phyloP scores from a whole-genome alignment of 331 rosid genomes.

The Telfairia occidentalis region DNA sequence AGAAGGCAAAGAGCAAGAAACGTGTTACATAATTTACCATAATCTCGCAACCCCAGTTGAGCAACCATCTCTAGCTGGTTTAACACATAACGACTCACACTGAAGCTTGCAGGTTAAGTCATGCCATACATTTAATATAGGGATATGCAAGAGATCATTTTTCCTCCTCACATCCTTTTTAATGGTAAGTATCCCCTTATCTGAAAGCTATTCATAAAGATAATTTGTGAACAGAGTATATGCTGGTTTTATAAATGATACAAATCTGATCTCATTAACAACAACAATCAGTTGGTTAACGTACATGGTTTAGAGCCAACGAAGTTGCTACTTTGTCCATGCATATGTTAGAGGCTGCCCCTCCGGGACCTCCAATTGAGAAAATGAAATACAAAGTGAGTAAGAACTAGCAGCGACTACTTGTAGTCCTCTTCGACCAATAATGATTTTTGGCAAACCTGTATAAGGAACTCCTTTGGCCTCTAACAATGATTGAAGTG shows the following conservation, averaged over 20 bases:
- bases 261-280: neutral
- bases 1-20: slow-evolving; percentile 5
- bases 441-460: slow-evolving; percentile 34
- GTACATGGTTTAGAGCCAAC: slow-evolving; percentile 61
- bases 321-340: slow-evolving; percentile 96
- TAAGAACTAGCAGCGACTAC: slow-evolving; percentile 8
- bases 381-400: slow-evolving; percentile 5
- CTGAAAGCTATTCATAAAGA: slow-evolving; percentile 42
- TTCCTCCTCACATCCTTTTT: slow-evolving; percentile 48
- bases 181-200: slow-evolving; percentile 71
- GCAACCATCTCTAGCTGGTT: slow-evolving; percentile 95
- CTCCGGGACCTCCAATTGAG: slow-evolving; percentile 68
- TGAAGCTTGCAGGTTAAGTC: slow-evolving; percentile 59
- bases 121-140: slow-evolving; percentile 48
- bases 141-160: slow-evolving; percentile 37
- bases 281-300: slow-evolving; percentile 16
- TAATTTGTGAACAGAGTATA: slow-evolving; percentile 3
- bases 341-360: slow-evolving; percentile 64
- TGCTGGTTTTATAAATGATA: neutral
- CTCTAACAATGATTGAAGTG: slow-evolving; percentile 75
- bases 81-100: slow-evolving; percentile 74
- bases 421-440: slow-evolving; percentile 3
- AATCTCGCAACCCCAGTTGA: slow-evolving; percentile 94
- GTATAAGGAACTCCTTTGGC: slow-evolving; percentile 77
- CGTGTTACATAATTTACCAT: slow-evolving; percentile 32